These are phyloP conservation scores for Colletotrichum sp. DNA, from an alignment of 2,329 filamentous ascomycete genomes.

Conservation along the genomic window DNA sequence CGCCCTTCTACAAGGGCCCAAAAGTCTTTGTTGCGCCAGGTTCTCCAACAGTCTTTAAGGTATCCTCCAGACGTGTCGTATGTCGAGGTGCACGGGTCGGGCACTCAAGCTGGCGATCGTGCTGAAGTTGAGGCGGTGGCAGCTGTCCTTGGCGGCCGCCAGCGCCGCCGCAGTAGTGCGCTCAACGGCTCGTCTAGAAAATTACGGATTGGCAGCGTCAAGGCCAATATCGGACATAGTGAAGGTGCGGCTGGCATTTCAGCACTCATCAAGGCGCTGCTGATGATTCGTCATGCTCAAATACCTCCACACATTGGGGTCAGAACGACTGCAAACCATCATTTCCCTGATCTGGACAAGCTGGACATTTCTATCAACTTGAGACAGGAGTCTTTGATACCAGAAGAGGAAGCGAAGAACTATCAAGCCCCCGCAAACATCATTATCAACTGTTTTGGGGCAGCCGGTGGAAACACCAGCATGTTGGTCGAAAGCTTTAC, in stretches of 20 bases:
- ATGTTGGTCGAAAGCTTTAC: constrained; percentile 48
- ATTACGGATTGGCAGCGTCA: background rate
- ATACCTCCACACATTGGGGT: background rate
- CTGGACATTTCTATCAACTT: background rate
- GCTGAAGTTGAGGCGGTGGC: background rate
- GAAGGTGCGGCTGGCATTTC: background rate
- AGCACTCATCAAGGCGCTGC: background rate
- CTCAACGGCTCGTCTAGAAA: background rate
- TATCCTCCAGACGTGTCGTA: background rate
- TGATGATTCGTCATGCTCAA: background rate
- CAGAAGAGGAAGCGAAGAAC: background rate
- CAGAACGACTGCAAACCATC: background rate
- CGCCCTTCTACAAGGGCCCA: background rate
- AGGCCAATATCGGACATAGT: background rate
- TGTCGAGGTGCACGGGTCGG: background rate
- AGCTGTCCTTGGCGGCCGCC: background rate
- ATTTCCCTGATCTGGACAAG: background rate
- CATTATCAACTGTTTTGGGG: constrained; percentile 58
- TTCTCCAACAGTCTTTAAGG: background rate
- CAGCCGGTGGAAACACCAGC: constrained; percentile 63
- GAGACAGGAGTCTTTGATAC: background rate
- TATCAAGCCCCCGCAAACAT: background rate
- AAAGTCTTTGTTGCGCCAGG: background rate
- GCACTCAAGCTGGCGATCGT: background rate
- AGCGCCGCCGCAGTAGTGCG: background rate